Base-by-base conservation (phyloP, 768 basidiomycete species). In the Agaricus sinodeliciosus region DNA sequence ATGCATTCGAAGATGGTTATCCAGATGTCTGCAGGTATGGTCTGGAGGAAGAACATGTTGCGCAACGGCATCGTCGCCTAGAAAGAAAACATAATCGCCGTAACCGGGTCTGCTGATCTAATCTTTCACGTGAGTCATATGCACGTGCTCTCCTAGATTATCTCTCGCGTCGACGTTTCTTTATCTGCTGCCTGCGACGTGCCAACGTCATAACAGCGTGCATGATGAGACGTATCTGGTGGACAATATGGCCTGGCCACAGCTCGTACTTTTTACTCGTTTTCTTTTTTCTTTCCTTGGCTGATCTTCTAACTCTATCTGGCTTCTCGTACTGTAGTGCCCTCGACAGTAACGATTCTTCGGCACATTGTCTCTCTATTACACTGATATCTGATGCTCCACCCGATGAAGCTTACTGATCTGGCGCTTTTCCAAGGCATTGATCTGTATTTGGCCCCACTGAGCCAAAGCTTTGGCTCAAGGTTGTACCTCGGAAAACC, bases 21-120 rank as follows among this genome's bases (percentile, higher is more conserved):
- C 64, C 65, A 68, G n/a, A 68, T 56, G 47, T 68, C 67, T 44
- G 65, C 67, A 3, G 63, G 60, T 9, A 68, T 60, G 11, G 52
- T 41, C 28, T 57, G 51, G 34, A 60, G 50, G 42, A 42, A 48
- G 45, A 48, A 45, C 51, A 53, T 48, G 55, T 50, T 48, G 53
- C 46, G 12, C 40, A 54, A 16, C 51, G 49, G 34, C 49, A 53
- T 27, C 51, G 46, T 46, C 44, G 44, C 37, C 9, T n/a, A 35
- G 39, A 46, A 28, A 39, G 51, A 53, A 53, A 53, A 53, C 51
- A 53, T 53, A n/a, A 53, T 40, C 51, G 46, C 51, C 27, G 16
- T 46, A 53, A 53, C 51, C 44, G 37, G 51, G 51, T 53, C 51
- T 53, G 51, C 51, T 53, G 36, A 53, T 36, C n/a, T 53, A 53